These are phyloP conservation scores for Pyronema omphalodes DNA, from an alignment of 495 filamentous ascomycete species.

Conservation along the genomic window DNA sequence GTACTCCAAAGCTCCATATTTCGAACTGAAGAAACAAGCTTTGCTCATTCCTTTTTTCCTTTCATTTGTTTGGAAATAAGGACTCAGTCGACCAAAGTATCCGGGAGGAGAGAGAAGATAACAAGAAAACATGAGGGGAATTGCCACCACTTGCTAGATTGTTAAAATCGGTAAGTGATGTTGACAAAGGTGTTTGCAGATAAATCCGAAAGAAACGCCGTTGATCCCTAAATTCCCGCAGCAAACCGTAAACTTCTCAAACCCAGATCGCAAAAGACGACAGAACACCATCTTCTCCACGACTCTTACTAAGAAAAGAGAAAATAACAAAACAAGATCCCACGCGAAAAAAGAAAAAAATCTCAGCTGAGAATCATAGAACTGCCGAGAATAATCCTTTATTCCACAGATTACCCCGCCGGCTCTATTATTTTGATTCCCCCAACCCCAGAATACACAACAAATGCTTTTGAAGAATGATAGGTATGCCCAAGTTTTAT, in stretches of 20 bases:
- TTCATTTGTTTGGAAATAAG: slow-evolving; percentile 20
- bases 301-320: slow-evolving; percentile 13
- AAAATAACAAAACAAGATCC: slow-evolving; percentile 9
- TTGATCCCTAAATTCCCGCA: background rate
- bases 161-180: background rate
- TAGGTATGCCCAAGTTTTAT: slow-evolving; percentile 1
- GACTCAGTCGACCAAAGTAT: background rate
- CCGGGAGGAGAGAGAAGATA: background rate
- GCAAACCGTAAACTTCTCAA: background rate
- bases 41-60: slow-evolving; percentile 3
- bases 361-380: slow-evolving; percentile 17
- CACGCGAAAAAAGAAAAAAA: slow-evolving; percentile 10
- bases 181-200: background rate
- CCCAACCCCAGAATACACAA: slow-evolving; percentile 1
- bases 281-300: slow-evolving; percentile 11
- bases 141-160: background rate
- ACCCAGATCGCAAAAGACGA: background rate
- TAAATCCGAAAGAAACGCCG: slow-evolving; percentile 1
- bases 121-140: background rate
- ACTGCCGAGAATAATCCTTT: slow-evolving; percentile 16
- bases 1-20: slow-evolving; percentile 10
- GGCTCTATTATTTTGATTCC: slow-evolving; percentile 7
- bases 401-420: slow-evolving; percentile 10
- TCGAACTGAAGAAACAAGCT: background rate
- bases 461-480: background rate